Conservation (phyloP, 1,139 yeast species). For the Tardiomyces digboiensis region DNA sequence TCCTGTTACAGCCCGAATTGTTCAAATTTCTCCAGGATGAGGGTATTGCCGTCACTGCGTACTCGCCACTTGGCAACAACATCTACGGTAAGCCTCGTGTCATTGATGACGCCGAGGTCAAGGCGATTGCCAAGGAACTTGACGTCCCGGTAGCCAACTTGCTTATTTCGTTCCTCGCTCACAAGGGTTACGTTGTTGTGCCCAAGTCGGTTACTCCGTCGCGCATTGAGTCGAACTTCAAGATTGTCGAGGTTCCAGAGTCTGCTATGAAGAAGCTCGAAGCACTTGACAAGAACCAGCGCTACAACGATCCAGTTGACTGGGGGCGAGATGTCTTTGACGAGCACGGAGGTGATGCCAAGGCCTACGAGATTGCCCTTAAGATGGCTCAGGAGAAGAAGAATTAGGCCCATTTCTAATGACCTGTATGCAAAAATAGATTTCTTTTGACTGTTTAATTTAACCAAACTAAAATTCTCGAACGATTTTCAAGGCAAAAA, state of each 20-base stretch:
- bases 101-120: slow-evolving; percentile 36
- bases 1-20: slow-evolving; percentile 66
- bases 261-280: slow-evolving; percentile 35
- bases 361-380: slow-evolving; percentile 7
- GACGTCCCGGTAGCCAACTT: slow-evolving; percentile 37
- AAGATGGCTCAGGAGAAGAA: background rate
- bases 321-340: slow-evolving; percentile 7
- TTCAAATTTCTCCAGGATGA: slow-evolving; percentile 51
- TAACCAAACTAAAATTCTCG: too few species aligned
- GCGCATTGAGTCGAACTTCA: slow-evolving; percentile 28
- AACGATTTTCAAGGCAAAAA: too few species aligned
- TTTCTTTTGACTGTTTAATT: too few species aligned
- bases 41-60: slow-evolving; percentile 67
- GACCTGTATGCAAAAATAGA: too few species aligned
- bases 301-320: slow-evolving; percentile 16
- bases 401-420: background rate
- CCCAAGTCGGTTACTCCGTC: slow-evolving; percentile 57
- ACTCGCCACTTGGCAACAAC: slow-evolving; percentile 50
- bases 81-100: background rate
- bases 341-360: slow-evolving; percentile 13
- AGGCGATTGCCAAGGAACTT: slow-evolving; percentile 44
- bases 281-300: slow-evolving; percentile 32
- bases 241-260: slow-evolving; percentile 25
- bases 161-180: slow-evolving; percentile 59
- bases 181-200: slow-evolving; percentile 55